Base-by-base conservation (phyloP, 208 protist species). In the Wallacemonas rigidus region DNA sequence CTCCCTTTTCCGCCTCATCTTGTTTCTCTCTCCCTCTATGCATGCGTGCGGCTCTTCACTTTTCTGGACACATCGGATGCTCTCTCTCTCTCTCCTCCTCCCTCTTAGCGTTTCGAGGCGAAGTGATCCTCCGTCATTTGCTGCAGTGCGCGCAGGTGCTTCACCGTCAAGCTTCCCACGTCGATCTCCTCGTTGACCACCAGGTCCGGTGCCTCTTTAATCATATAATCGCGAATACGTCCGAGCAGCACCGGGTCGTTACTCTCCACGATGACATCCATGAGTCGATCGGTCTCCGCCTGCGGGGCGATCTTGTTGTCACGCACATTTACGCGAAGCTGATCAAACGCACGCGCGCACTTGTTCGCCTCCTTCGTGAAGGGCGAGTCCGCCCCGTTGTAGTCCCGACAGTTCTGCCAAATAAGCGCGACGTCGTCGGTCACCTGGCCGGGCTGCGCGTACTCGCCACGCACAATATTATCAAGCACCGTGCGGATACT, bases 371-470 rank as follows among this genome's bases (percentile, higher is more conserved):
- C 81, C 35, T 62, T 67, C 36, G 81, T 75, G 44, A 95, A 51
- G 47, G 77, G 67, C 17, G 81, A 90, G 38, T 72, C 79, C 2
- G 70, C 69, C 2, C 90, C 90, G 71, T 95, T 93, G 75, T 86
- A 95, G 63, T 74, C 50, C 50, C 76, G 78, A 67, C 86, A 90
- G 75, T 95, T 95, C 39, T 64, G 72, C 88, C 90, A 95, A 40
- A 95, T 91, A 41, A 83, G 72, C 51, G 89, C 88, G 1, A 92
- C 82, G 71, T 93, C 90, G 36, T 65, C 61, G 72, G 84, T 74
- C 26, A 91, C 82, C 69, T 93, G 79, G 50, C 45, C 71, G 17
- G 79, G 81, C 9, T 79, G 81, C 44, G 82, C 77, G 77, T 95
- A 93, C 43, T 75, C 69, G 40, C 76, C 80, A 48, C 76, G 55